Evolutionary conservation across 2,329 filamentous ascomycete species (phyloP), one percentile per base, ranked within the genome.

Genomic region (Ophiosphaerella narmari): DNA sequence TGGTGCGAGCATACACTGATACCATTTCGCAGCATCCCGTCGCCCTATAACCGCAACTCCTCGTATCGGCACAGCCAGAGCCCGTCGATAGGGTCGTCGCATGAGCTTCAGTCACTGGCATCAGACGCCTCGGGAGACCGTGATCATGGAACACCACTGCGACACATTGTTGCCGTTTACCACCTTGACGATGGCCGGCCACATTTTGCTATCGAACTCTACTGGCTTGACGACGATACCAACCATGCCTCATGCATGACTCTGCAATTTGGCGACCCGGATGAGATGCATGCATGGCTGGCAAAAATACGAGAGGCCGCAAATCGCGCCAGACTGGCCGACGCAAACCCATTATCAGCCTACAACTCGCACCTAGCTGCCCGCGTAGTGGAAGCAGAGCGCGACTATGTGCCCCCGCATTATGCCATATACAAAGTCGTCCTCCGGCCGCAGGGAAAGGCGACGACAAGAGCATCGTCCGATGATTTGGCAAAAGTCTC

Each of bases 361-460:
- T 77, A 78, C 59, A 82, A 86, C 14, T 76, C 88, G 11, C 82
- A 86, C 56, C 83, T 86, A 64, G 80, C 85, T 35, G 82, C 83
- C 16, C 77, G 83, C 34, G 79, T 83, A 45, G 75, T 89, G 18
- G 86, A 89, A 63, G 78, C 82, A 49, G 84, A 87, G 55, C 78
- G 82, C 48, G 87, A 90, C 67, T 90, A 89, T 66, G 84, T 88
- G 57, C 83, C 86, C 29, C 75, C 80, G 26, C 82, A 84, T 54
- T 89, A 88, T 68, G 82, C 82, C 54, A 82, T 89, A 60, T 89
- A 86, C 74, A 84, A 86, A 53, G 85, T 88, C 7, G 84, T 88
- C 23, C 82, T 86, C 63, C 81, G 86, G 54, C 78, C 82, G n/a
- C 73, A 78, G 11, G 77, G 77, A 57, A 86, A 86, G 70, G 76